Evolutionary conservation across 1,284 basidiomycete genomes (phyloP).

Genomic region (Coniferiporia weirii): DNA sequence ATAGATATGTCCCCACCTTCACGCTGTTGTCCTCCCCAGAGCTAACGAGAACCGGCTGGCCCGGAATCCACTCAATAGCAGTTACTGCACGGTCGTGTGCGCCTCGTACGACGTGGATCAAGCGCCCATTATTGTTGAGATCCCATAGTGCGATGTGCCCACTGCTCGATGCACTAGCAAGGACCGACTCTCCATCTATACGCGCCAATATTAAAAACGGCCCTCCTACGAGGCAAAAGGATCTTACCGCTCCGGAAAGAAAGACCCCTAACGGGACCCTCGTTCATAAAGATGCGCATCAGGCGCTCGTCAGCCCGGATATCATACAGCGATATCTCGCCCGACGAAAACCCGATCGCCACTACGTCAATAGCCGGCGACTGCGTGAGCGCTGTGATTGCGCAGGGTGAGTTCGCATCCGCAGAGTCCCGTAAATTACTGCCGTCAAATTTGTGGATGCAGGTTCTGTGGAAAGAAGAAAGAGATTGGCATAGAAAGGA

Average conservation of each 20-base stretch:
- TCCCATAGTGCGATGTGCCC: conserved; percentile 92
- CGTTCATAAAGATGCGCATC: conserved; percentile 85
- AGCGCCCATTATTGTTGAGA: conserved; percentile 71
- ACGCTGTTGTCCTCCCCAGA: conserved; percentile 91
- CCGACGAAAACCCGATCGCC: conserved; percentile 85
- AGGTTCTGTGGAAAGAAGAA: conserved; percentile 38
- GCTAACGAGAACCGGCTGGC: conserved; percentile 83
- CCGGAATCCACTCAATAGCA: conserved; percentile 83
- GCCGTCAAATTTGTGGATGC: conserved; percentile 59
- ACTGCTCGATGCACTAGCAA: conserved; percentile 81
- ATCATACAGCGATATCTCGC: conserved; percentile 86
- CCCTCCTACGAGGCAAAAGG: not conserved
- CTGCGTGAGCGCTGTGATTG: conserved; percentile 80
- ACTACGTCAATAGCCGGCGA: conserved; percentile 96
- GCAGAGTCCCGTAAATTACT: conserved; percentile 45
- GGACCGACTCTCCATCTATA: conserved; percentile 78
- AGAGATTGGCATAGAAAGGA: conserved; percentile 2
- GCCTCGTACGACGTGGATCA: conserved; percentile 79
- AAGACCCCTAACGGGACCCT: conserved; percentile 69
- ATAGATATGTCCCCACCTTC: conserved; percentile 50
- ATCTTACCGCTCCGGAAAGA: conserved; percentile 83
- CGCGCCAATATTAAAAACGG: not conserved
- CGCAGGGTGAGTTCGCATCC: conserved; percentile 41
- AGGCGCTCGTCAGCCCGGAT: conserved; percentile 85
- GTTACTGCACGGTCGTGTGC: conserved; percentile 84